These are phyloP conservation scores for Daldinia vernicosa DNA, from an alignment of 495 filamentous ascomycete species.

Conservation along the genomic window DNA sequence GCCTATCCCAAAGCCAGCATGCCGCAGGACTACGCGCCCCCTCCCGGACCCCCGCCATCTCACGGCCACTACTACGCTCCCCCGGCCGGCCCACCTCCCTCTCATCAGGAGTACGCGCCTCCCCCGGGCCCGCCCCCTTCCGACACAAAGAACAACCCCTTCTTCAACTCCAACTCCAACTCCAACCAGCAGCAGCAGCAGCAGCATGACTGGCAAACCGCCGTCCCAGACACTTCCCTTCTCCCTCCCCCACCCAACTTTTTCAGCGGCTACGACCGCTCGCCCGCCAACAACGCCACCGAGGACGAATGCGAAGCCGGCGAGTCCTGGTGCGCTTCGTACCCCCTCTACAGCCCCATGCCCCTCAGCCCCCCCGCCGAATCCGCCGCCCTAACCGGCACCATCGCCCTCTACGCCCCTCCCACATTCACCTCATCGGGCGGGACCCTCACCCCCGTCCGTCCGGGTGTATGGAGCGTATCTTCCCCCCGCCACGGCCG, in stretches of 20 bases:
- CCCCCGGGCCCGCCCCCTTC: conserved; percentile 46
- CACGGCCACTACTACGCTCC: conserved; percentile 37
- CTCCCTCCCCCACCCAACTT: conserved; percentile 84
- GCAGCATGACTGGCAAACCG: conserved; percentile 81
- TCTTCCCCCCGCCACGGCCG: conserved; percentile 43
- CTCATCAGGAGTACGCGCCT: conserved; percentile 49
- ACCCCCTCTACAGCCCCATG: conserved; percentile 70
- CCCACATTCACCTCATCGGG: conserved; percentile 25
- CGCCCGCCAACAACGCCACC: conserved; percentile 78
- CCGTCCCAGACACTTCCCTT: conserved; percentile 79
- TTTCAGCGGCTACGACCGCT: conserved; percentile 67
- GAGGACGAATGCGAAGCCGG: conserved; percentile 74
- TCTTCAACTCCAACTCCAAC: conserved; percentile 12
- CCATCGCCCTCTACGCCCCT: conserved; percentile 51
- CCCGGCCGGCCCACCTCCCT: conserved; percentile 49
- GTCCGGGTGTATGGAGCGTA: conserved; percentile 57
- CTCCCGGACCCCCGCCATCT: conserved; percentile 51
- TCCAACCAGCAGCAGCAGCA: conserved; percentile 21
- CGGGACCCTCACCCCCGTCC: conserved; percentile 41
- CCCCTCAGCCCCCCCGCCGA: conserved; percentile 56
- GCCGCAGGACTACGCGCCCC: conserved; percentile 42
- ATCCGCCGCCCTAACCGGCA: conserved; percentile 26
- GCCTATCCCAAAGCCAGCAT: conserved; percentile 35
- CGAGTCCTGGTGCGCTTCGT: conserved; percentile 70
- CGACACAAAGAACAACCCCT: conserved; percentile 30